A percentile compares a stretch with the other conserved stretches of the same genome.
Conservation (phyloP, 805 yeast genomes). For the Nakazawaea ambrosiae region DNA sequence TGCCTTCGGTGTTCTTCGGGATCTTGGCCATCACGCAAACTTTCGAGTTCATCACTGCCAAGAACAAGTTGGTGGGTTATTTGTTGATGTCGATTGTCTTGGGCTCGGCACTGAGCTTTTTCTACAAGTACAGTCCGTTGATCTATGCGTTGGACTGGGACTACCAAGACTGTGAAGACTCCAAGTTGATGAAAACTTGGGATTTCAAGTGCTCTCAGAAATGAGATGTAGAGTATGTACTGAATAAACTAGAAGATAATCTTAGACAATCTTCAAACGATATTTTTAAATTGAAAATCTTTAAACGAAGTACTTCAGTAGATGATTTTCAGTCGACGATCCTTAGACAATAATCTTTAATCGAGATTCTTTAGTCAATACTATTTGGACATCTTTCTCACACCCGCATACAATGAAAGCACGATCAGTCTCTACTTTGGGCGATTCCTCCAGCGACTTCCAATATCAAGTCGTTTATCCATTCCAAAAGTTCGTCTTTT, state of each 20-base stretch:
- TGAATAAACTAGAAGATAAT: neutral
- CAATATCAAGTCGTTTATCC: conserved; percentile 61
- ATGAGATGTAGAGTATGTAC: neutral
- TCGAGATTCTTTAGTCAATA: too few relatives aligned
- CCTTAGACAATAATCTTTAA: too few relatives aligned
- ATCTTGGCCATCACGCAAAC: conserved; percentile 36
- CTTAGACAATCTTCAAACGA: conserved; percentile 1
- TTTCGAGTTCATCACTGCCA: conserved; percentile 32
- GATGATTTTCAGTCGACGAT: too few relatives aligned
- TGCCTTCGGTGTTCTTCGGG: conserved; percentile 84
- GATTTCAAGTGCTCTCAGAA: conserved; percentile 29
- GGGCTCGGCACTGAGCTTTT: conserved; percentile 16
- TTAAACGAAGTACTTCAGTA: too few relatives aligned
- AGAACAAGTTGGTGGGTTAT: conserved; percentile 22
- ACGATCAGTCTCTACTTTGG: conserved; percentile 25
- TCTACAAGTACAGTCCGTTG: conserved; percentile 29
- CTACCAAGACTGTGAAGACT: conserved; percentile 27
- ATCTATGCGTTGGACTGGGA: conserved; percentile 44
- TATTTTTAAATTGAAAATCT: too few relatives aligned
- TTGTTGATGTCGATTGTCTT: conserved; percentile 17
- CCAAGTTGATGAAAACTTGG: conserved; percentile 34
- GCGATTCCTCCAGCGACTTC: conserved; percentile 52
- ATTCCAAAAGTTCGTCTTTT: conserved; percentile 54
- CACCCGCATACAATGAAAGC: too few relatives aligned
- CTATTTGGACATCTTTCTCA: too few relatives aligned